Percentiles rank a stretch among this genome's conserved stretches.
phyloP scores from a whole-genome alignment of 345 rosid genomes.

The Stellera chamaejasme region DNA sequence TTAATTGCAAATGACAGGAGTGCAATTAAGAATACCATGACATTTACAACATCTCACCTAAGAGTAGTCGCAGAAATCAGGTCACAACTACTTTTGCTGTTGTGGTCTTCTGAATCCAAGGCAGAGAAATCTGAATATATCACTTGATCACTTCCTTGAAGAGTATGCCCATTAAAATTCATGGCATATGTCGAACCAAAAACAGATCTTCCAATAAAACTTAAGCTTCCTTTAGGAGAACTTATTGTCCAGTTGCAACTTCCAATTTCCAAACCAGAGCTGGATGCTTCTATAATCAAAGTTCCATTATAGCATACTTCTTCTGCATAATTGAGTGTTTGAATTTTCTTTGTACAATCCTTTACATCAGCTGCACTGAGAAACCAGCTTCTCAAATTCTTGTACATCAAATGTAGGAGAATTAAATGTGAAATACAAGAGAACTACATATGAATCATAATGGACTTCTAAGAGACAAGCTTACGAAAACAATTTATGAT shows the following conservation, averaged over 20 bases:
- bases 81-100: conserved; percentile 13
- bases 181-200: conserved; percentile 50
- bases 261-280: conserved; percentile 91
- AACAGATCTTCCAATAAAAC: conserved; percentile 50
- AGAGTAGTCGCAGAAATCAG: conserved; percentile 18
- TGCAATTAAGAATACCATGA: conserved; percentile 2
- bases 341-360: conserved; percentile 59
- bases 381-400: conserved; percentile 18
- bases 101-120: conserved; percentile 27
- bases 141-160: conserved; percentile 44
- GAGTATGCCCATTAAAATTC: conserved; percentile 44
- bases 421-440: no score
- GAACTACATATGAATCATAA: no score
- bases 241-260: conserved; percentile 73
- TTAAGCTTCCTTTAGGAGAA: conserved; percentile 42
- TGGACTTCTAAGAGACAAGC: no score
- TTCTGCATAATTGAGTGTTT: conserved; percentile 57
- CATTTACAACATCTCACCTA: conserved; percentile 28
- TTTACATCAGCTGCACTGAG: conserved; percentile 61
- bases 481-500: no score
- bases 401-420: not conserved
- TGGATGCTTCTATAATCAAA: conserved; percentile 52
- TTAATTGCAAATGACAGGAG: conserved; percentile 1
- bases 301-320: conserved; percentile 74
- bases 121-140: conserved; percentile 55